Evolutionary conservation across 192 early-diverging fungal species (phyloP).

Genomic region (Hyaloraphidium curvatum): DNA sequence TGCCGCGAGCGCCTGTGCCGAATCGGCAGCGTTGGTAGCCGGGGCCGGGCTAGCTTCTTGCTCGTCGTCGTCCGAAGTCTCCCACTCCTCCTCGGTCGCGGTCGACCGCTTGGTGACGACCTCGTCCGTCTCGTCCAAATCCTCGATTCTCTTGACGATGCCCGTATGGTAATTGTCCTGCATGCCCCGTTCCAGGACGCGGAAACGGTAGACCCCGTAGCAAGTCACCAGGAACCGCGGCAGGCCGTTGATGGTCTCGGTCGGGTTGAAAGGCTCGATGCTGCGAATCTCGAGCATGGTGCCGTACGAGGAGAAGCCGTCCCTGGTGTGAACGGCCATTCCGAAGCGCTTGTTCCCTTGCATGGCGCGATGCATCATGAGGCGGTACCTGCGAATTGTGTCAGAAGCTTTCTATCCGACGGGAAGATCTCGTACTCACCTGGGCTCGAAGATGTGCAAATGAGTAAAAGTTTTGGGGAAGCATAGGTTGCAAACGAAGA

Average conservation of each 20-base stretch:
- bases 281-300: constrained; percentile 2
- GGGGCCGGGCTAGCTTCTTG: no score
- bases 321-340: neutral
- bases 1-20: no score
- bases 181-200: constrained; percentile 11
- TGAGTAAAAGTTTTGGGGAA: constrained; percentile 36
- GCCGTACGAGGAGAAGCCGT: neutral
- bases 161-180: constrained; percentile 12
- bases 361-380: constrained; percentile 20
- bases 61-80: no score
- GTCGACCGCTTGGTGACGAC: no score
- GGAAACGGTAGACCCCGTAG: constrained; percentile 10
- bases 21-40: no score
- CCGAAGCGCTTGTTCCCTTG: constrained; percentile 7
- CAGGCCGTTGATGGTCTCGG: neutral
- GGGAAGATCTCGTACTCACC: neutral
- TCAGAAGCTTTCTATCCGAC: neutral
- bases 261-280: neutral
- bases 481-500: constrained; percentile 33
- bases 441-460: constrained; percentile 41
- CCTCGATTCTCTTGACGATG: constrained; percentile 11
- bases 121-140: constrained; percentile 15
- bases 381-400: constrained; percentile 20
- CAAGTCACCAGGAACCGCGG: constrained; percentile 4
- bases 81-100: no score